Conservation (phyloP, 2,329 filamentous ascomycete genomes). For the Cladobotryum mycophilum region DNA sequence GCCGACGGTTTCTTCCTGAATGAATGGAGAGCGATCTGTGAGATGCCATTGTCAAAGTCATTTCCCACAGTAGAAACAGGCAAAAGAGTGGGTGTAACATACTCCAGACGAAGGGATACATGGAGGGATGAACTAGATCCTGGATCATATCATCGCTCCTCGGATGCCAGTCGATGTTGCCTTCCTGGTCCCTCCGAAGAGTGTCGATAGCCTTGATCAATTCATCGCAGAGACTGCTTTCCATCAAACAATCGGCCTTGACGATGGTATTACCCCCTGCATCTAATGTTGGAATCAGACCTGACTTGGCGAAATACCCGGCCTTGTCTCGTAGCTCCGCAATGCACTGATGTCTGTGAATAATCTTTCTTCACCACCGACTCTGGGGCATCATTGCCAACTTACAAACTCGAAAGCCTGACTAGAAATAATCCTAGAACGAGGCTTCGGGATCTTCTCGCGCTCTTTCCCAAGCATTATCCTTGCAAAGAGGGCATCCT, state of each 20-base stretch:
- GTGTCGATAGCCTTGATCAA: slow-evolving; percentile 4
- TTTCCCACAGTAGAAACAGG: too few relatives aligned
- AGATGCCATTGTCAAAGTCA: too few relatives aligned
- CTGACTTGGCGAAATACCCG: slow-evolving; percentile 29
- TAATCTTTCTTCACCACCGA: not conserved
- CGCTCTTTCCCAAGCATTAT: slow-evolving; percentile 10
- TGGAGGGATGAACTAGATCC: slow-evolving; percentile 44
- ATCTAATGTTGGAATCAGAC: slow-evolving; percentile 25
- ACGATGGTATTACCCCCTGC: slow-evolving; percentile 1
- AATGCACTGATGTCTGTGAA: slow-evolving; percentile 18
- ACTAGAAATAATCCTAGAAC: slow-evolving; percentile 7
- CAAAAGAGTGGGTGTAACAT: too few relatives aligned
- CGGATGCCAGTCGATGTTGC: slow-evolving; percentile 47
- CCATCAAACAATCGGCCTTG: slow-evolving; percentile 7
- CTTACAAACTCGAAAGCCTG: slow-evolving; percentile 30
- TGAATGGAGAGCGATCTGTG: slow-evolving; percentile 1
- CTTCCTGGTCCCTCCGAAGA: slow-evolving; percentile 5
- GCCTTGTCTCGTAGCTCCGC: slow-evolving; percentile 42
- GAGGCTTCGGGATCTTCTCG: slow-evolving; percentile 2
- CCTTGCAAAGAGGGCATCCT: slow-evolving; percentile 7
- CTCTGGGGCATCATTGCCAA: not conserved
- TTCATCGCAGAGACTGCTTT: not conserved
- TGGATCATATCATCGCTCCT: slow-evolving; percentile 45
- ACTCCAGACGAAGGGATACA: slow-evolving; percentile 15
- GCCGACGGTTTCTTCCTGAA: slow-evolving; percentile 17